A percentile compares a stretch with the other conserved stretches of the same genome.
Evolutionary conservation across 2,329 filamentous ascomycete genomes (phyloP).

Genomic region (Penicillium aurantiogriseum): DNA sequence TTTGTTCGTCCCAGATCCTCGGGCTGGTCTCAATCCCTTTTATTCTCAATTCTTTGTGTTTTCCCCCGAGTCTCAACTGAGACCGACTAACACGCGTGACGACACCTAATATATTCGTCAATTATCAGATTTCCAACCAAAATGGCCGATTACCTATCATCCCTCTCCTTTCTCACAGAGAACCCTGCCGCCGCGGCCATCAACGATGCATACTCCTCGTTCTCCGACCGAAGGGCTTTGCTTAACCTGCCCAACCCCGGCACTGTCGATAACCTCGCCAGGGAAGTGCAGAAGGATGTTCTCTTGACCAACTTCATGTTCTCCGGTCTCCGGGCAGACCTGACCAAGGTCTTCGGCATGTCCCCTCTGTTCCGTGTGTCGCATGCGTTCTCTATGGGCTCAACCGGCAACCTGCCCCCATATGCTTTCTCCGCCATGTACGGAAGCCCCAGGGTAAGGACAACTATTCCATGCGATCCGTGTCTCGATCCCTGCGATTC

Average conservation of each 20-base stretch:
- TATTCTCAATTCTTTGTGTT: slow-evolving; percentile 21
- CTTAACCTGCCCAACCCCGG: slow-evolving; percentile 90
- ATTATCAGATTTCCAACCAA: slow-evolving; percentile 22
- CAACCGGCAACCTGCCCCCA: slow-evolving; percentile 76
- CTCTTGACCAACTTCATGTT: slow-evolving; percentile 97
- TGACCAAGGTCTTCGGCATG: slow-evolving; percentile 95
- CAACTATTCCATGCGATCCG: background rate
- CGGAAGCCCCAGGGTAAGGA: slow-evolving; percentile 80
- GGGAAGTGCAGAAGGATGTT: slow-evolving; percentile 94
- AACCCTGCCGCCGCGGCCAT: slow-evolving; percentile 71
- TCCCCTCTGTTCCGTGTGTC: slow-evolving; percentile 94
- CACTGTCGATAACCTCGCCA: slow-evolving; percentile 81
- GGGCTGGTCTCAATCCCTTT: slow-evolving; percentile 31
- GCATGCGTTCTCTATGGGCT: slow-evolving; percentile 92
- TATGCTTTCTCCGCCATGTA: slow-evolving; percentile 95
- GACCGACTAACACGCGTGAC: slow-evolving; percentile 28
- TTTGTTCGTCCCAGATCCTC: slow-evolving; percentile 24
- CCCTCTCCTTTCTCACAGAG: slow-evolving; percentile 66
- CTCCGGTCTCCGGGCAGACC: slow-evolving; percentile 88
- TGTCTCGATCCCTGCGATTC: background rate
- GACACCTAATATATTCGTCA: slow-evolving; percentile 19
- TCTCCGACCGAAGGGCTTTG: slow-evolving; percentile 81
- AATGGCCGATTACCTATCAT: slow-evolving; percentile 47
- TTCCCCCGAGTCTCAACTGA: slow-evolving; percentile 25
- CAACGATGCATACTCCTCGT: slow-evolving; percentile 74